These are phyloP conservation scores for Plasmodium knowlesi DNA, from an alignment of 169 alveolate species.

Conservation along the genomic window DNA sequence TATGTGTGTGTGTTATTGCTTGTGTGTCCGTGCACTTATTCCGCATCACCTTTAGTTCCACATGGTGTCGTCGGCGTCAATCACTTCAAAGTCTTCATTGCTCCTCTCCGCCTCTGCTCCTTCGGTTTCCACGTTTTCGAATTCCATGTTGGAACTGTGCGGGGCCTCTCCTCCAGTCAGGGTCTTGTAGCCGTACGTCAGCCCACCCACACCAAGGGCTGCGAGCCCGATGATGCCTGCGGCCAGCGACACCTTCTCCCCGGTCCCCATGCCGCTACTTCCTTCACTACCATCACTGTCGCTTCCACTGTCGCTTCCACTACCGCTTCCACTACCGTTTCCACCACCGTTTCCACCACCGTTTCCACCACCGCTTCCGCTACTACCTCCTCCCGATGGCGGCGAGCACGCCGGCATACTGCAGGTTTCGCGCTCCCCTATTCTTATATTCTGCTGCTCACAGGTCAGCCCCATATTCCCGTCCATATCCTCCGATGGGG, in stretches of 20 bases:
- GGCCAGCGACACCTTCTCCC: slow-evolving; percentile 59
- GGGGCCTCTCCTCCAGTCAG: slow-evolving; percentile 64
- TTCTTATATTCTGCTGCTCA: slow-evolving; percentile 55
- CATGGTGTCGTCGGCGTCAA: slow-evolving; percentile 71
- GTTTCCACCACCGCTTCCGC: neutral
- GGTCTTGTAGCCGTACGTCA: slow-evolving; percentile 57
- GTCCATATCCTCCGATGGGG: slow-evolving; percentile 52
- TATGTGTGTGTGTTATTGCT: neutral
- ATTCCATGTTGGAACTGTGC: slow-evolving; percentile 65
- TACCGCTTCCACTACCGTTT: neutral
- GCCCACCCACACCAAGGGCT: slow-evolving; percentile 49
- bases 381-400: neutral
- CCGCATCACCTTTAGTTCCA: slow-evolving; percentile 21
- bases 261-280: slow-evolving; percentile 44
- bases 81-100: slow-evolving; percentile 67
- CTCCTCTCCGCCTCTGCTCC: slow-evolving; percentile 7
- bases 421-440: slow-evolving; percentile 51
- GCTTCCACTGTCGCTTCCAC: neutral
- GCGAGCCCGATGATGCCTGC: slow-evolving; percentile 60
- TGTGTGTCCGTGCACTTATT: neutral
- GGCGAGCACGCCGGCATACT: slow-evolving; percentile 28
- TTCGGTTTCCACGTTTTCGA: slow-evolving; percentile 59
- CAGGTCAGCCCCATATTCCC: slow-evolving; percentile 66
- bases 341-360: neutral
- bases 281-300: neutral